A percentile compares a stretch with the other conserved stretches of the same genome.
phyloP scores from a whole-genome alignment of 169 alveolate genomes.

The Perkinsus marinus region DNA sequence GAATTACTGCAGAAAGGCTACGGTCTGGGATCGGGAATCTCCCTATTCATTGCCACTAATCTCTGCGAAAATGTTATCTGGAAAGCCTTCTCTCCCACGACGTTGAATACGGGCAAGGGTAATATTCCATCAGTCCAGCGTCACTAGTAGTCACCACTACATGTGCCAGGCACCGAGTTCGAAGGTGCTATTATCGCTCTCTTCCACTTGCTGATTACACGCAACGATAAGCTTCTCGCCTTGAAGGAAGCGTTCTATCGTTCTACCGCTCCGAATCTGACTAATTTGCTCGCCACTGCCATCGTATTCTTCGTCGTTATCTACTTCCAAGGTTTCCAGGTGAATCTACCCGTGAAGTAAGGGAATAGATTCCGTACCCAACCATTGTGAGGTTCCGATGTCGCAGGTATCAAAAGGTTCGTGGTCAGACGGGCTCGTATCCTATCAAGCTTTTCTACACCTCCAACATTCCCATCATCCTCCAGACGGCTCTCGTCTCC shows the following conservation, averaged over 20 bases:
- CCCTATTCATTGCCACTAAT: conserved; percentile 98
- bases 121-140: conserved; percentile 8
- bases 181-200: conserved; percentile 98
- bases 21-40: conserved; percentile 99
- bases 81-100: conserved; percentile 97
- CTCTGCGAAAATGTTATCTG: conserved; percentile 97
- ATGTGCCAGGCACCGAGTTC: conserved; percentile 75
- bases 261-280: conserved; percentile 92
- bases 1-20: conserved; percentile 98
- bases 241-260: conserved; percentile 90
- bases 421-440: conserved; percentile 94
- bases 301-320: conserved; percentile 92
- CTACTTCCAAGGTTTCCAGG: conserved; percentile 82
- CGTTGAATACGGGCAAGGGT: conserved; percentile 88
- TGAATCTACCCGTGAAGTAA: neutral
- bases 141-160: neutral
- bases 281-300: conserved; percentile 89
- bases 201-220: conserved; percentile 88
- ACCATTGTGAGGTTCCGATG: neutral
- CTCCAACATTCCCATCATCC: conserved; percentile 97
- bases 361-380: neutral
- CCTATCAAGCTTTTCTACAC: conserved; percentile 99
- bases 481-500: conserved; percentile 95
- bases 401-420: conserved; percentile 65
- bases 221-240: conserved; percentile 73